Conservation (phyloP, 768 basidiomycete genomes). For the Leccinum longicurvipes region DNA sequence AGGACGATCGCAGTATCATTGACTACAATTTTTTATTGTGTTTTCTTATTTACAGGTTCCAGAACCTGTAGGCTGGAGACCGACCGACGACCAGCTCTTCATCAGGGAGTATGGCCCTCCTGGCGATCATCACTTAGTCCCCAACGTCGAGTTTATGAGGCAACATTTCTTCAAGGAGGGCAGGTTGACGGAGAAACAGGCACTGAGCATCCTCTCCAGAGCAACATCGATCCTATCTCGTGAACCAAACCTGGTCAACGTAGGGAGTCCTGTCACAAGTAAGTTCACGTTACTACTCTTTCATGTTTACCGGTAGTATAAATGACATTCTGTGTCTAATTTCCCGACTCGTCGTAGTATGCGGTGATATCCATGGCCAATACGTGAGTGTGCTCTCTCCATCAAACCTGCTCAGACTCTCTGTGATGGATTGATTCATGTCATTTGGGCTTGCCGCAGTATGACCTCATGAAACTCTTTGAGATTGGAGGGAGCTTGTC, state of each 20-base stretch:
- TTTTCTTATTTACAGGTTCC: conserved; percentile 51
- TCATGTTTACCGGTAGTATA: too few relatives aligned
- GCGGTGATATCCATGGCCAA: conserved; percentile 97
- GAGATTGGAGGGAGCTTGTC: conserved; percentile 87
- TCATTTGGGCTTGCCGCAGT: conserved; percentile 44
- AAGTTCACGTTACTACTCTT: conserved; percentile 29
- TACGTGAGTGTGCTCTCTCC: conserved; percentile 77
- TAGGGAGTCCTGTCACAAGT: conserved; percentile 91
- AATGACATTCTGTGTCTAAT: conserved; percentile 9
- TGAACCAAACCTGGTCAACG: conserved; percentile 84
- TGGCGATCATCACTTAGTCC: conserved; percentile 43
- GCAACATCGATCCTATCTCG: conserved; percentile 61
- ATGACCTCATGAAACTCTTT: conserved; percentile 97
- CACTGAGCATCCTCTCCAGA: conserved; percentile 73
- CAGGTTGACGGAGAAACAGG: conserved; percentile 77
- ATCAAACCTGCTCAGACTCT: conserved; percentile 73
- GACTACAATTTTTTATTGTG: conserved; percentile 18
- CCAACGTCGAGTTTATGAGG: conserved; percentile 78
- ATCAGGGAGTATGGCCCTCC: conserved; percentile 41
- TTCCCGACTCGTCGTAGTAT: conserved; percentile 50
- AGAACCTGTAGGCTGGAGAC: conserved; percentile 58
- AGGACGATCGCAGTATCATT: conserved; percentile 26
- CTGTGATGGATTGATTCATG: conserved; percentile 1
- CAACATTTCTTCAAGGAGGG: conserved; percentile 90
- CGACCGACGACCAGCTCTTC: conserved; percentile 75